Evolutionary conservation across 176 grass and related monocot species (phyloP), one percentile per base, ranked within the genome.

Genomic region (Otatea glauca): DNA sequence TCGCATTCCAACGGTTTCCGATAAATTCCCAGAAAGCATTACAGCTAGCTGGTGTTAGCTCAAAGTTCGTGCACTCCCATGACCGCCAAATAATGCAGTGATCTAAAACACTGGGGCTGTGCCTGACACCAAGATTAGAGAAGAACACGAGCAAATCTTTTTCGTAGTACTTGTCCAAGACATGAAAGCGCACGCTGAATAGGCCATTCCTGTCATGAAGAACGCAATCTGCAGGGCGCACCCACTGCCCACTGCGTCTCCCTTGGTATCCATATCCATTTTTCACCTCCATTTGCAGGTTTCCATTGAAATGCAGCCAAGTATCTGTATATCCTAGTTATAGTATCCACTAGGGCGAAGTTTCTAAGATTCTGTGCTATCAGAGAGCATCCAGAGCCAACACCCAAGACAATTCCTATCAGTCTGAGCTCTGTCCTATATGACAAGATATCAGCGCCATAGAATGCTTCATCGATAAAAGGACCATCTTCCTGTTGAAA

Each of bases 401-500:
- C 59, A 58, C 82, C 82, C 16, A 92, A 65, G 9, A 49, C 25
- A 4, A 85, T 59, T 85, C 90, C 86, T 5, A 91, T 88, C 59
- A 44, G 15, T n/a, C 43, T 37, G 4, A 91, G 81, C 69, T 85
- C 85, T 48, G 45, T 75, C 59, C 24, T 45, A 11, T 81, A 91
- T 35, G 64, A 88, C 13, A 43, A 15, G 75, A 91, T 81, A 15
- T 88, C 72, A 16, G 77, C 25, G 0, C 77, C 90, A 82, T 91
- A 88, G 68, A 91, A 88, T 70, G 48, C 55, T 70, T 88, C 77
- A 54, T 91, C 82, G 0, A 91, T 85, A 63, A 91, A 88, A 45
- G 90, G 90, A 7, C 86, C 92, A 56, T 94, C 92, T 42, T 84
- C 80, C 34, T 84, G 50, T 48, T 17, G 34, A 91, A 21, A 63